Evolutionary conservation across 257 asterid genomes (phyloP), one percentile per base, ranked within the genome.

Genomic region (Jaltomata sinuosa): DNA sequence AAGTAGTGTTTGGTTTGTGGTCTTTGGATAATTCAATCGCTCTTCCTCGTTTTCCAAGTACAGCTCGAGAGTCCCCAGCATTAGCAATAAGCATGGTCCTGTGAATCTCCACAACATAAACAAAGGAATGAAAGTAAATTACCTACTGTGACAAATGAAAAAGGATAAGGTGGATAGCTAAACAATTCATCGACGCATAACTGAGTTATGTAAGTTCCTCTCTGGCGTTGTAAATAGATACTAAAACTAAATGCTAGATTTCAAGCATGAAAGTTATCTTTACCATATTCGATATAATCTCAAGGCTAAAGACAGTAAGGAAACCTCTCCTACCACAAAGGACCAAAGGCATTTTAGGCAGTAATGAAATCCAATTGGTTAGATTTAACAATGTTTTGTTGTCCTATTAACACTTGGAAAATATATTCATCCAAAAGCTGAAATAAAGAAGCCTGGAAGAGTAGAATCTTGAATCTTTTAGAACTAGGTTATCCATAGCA

Each of bases 1-100:
- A 90, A 11, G 92, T 91, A 78, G 91, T 88, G 72, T 92, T 92
- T 8, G 96, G 98, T 84, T 94, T 94, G 89, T 95, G 98, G 71
- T 95, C 98, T 86, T 90, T 95, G 2, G 98, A 92, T n/a, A 95
- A 27, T 81, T 92, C 98, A 19, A 94, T 87, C 2, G 96, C 98
- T 87, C 94, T 89, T 85, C 97, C 98, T 86, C 98, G 85, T 86
- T 91, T 94, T 14, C 98, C 98, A 12, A 93, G 91, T 11, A 95
- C 97, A 5, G 98, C 98, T 82, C 97, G 91, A 10, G 97, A 94
- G 87, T 94, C 95, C 71, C 98, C 98, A 21, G 96, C 97, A 83
- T 95, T 95, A 6, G 98, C 97, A 45, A 93, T 89, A 80, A 89
- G 77, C 95, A 95, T 64, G 14, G 88, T 93, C 91, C 97, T 94